These are phyloP conservation scores for Starmerella stigmatis DNA, from an alignment of 805 yeast genomes.

Conservation along the genomic window DNA sequence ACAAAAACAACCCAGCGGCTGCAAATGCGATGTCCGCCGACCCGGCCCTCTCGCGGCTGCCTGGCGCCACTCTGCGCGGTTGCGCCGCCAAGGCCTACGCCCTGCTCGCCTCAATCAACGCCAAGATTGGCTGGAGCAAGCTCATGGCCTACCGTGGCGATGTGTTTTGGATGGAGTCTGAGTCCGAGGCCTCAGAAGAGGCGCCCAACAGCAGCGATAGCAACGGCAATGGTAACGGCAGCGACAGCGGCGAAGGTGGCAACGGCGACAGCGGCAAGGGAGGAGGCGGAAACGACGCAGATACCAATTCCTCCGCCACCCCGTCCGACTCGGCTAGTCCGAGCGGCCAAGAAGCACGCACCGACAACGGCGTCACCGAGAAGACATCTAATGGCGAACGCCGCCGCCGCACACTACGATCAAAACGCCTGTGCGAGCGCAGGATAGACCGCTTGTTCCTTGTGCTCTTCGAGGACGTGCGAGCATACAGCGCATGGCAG, in stretches of 20 bases:
- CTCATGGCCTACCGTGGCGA: slow-evolving; percentile 53
- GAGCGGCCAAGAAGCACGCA: background rate
- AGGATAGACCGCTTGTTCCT: slow-evolving; percentile 72
- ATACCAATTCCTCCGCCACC: no score
- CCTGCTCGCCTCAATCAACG: slow-evolving; percentile 55
- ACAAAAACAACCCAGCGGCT: slow-evolving; percentile 27
- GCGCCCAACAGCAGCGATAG: slow-evolving; percentile 1
- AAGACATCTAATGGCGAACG: background rate
- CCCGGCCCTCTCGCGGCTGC: slow-evolving; percentile 41
- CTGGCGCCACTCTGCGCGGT: slow-evolving; percentile 42
- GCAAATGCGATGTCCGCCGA: slow-evolving; percentile 27
- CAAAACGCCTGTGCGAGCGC: slow-evolving; percentile 56
- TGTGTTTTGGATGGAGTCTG: slow-evolving; percentile 74
- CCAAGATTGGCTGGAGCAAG: slow-evolving; percentile 73
- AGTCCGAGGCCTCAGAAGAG: slow-evolving; percentile 34
- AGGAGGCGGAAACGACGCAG: no score
- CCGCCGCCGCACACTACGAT: slow-evolving; percentile 25
- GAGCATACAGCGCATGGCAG: slow-evolving; percentile 81
- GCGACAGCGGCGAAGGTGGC: no score
- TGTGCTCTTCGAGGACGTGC: slow-evolving; percentile 55
- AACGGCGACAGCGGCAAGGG: background rate
- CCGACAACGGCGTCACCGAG: background rate
- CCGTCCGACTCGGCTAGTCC: background rate
- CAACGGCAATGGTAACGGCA: background rate
- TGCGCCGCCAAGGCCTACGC: slow-evolving; percentile 56